These are phyloP conservation scores for Senecio squalidus DNA, from an alignment of 140 eudicot species.

Conservation along the genomic window DNA sequence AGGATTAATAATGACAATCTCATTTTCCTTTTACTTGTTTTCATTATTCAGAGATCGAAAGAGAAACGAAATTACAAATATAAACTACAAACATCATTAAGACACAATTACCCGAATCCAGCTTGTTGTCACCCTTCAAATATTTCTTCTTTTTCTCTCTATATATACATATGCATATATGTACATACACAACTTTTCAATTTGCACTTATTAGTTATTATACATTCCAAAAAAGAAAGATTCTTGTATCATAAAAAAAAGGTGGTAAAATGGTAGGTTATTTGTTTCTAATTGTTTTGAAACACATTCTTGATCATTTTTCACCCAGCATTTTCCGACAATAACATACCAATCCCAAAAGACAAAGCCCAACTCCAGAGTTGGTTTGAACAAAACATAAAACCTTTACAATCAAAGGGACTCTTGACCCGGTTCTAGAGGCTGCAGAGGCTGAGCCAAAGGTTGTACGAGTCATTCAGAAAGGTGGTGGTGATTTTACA, in stretches of 20 bases:
- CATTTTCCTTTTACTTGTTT: no score
- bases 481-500: slow-evolving; percentile 60
- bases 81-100: slow-evolving; percentile 5
- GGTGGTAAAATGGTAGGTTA: slow-evolving; percentile 32
- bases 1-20: no score
- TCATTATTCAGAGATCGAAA: slow-evolving; percentile 21
- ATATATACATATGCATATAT: not conserved
- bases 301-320: slow-evolving; percentile 26
- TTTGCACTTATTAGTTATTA: slow-evolving; percentile 7
- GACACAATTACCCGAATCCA: not conserved
- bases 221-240: slow-evolving; percentile 10
- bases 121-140: slow-evolving; percentile 7
- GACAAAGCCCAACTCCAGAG: slow-evolving; percentile 21
- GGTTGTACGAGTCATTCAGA: slow-evolving; percentile 35
- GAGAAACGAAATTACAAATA: slow-evolving; percentile 11
- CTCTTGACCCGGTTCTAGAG: slow-evolving; percentile 38
- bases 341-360: slow-evolving; percentile 31
- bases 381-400: slow-evolving; percentile 39
- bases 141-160: slow-evolving; percentile 3
- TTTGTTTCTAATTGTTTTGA: slow-evolving; percentile 22
- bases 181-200: not conserved
- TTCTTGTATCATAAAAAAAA: slow-evolving; percentile 1
- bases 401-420: slow-evolving; percentile 22
- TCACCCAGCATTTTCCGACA: slow-evolving; percentile 24
- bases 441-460: slow-evolving; percentile 37